These are phyloP conservation scores for Schizochytrium sp. DNA, from an alignment of 108 stramenopile species.

Conservation along the genomic window DNA sequence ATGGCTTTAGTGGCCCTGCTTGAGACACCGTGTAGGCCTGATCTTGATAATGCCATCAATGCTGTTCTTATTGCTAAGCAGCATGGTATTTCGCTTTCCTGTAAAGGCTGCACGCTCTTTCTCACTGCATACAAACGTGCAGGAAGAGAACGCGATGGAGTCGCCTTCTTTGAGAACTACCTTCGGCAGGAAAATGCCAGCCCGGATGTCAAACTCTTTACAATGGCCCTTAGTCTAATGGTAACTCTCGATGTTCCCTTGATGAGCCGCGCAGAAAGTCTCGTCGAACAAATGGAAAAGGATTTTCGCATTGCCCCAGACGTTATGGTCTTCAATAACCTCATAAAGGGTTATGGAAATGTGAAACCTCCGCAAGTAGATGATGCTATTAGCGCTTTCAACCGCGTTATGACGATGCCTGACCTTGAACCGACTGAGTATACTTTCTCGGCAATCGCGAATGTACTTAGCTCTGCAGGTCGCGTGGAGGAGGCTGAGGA, in stretches of 20 bases:
- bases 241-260: slow-evolving; percentile 46
- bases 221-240: neutral
- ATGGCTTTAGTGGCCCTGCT: slow-evolving; percentile 15
- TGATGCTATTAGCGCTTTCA: neutral
- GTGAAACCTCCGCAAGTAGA: slow-evolving; percentile 34
- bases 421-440: slow-evolving; percentile 10
- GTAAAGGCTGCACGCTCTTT: slow-evolving; percentile 38
- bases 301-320: slow-evolving; percentile 21
- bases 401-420: neutral
- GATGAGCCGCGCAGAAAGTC: neutral
- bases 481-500: slow-evolving; percentile 53
- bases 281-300: neutral
- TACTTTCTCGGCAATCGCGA: slow-evolving; percentile 3
- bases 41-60: neutral
- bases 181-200: neutral
- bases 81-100: neutral
- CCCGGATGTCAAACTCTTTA: slow-evolving; percentile 35
- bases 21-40: slow-evolving; percentile 5
- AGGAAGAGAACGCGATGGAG: neutral
- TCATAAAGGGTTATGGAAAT: slow-evolving; percentile 50
- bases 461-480: slow-evolving; percentile 39
- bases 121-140: neutral
- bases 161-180: slow-evolving; percentile 26
- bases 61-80: neutral
- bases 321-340: slow-evolving; percentile 40